phyloP scores from a whole-genome alignment of 768 basidiomycete genomes.

The Agaricus sinodeliciosus region DNA sequence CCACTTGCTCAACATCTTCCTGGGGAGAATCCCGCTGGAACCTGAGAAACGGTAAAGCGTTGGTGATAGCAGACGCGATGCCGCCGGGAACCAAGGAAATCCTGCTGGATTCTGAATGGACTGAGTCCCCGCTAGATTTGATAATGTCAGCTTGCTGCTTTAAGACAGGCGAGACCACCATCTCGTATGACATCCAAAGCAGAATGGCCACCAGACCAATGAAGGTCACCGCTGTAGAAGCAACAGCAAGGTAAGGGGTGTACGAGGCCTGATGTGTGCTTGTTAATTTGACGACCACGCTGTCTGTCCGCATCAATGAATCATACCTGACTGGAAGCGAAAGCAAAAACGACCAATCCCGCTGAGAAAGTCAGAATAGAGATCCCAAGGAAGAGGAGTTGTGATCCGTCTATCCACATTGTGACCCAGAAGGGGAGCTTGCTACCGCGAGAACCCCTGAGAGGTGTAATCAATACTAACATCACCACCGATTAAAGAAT shows the following conservation, averaged over 20 bases:
- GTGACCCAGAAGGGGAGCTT: constrained; percentile 4
- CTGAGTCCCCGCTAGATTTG: constrained; percentile 2
- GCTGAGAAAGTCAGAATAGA: constrained; percentile 4
- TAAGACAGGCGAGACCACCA: not conserved
- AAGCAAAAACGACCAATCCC: constrained; percentile 1
- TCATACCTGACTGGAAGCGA: constrained; percentile 1
- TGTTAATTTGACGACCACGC: not conserved
- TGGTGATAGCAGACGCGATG: not conserved
- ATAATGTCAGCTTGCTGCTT: constrained; percentile 4
- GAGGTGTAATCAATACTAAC: not conserved
- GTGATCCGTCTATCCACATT: constrained; percentile 6
- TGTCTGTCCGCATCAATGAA: too few species aligned
- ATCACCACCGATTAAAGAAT: not conserved
- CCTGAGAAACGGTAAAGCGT: not conserved
- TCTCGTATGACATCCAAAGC: constrained; percentile 3
- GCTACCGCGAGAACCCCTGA: constrained; percentile 3
- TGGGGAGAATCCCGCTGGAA: not conserved
- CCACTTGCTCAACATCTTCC: not conserved
- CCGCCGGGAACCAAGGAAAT: not conserved
- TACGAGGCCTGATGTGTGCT: not conserved
- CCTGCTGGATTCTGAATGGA: constrained; percentile 4
- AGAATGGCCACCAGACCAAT: constrained; percentile 3
- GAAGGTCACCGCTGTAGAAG: constrained; percentile 5
- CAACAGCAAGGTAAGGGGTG: constrained; percentile 3
- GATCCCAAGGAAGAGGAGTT: constrained; percentile 3